phyloP scores from a whole-genome alignment of 257 asterid species.

The Ilex aquifolium region DNA sequence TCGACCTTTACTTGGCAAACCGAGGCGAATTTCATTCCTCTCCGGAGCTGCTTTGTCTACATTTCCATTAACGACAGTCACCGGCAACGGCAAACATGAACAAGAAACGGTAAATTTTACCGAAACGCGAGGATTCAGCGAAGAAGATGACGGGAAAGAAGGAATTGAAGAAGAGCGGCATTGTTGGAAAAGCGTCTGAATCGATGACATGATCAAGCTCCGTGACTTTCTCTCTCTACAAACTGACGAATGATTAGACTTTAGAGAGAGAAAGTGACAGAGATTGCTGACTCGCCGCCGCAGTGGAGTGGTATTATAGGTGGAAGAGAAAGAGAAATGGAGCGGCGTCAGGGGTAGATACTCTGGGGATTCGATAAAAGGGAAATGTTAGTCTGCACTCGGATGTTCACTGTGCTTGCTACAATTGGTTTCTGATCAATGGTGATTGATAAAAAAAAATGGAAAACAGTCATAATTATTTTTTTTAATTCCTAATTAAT shows the following conservation, averaged over 20 bases:
- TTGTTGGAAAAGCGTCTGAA: conserved; percentile 30
- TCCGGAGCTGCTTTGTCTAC: conserved; percentile 31
- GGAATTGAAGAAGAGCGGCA: conserved; percentile 21
- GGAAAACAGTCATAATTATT: background rate
- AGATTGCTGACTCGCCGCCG: background rate
- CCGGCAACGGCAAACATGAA: conserved; percentile 46
- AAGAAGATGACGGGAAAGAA: conserved; percentile 21
- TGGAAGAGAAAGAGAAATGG: background rate
- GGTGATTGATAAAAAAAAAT: background rate
- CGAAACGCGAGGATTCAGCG: conserved; percentile 8
- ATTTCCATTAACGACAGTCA: conserved; percentile 46
- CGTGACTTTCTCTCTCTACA: background rate
- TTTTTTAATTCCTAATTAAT: too few relatives aligned
- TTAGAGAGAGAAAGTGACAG: background rate
- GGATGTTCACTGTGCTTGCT: background rate
- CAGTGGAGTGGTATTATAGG: background rate
- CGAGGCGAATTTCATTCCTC: conserved; percentile 78
- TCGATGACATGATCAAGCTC: background rate
- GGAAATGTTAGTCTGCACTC: background rate
- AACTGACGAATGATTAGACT: background rate
- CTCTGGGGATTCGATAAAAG: background rate
- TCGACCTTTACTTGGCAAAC: conserved; percentile 97
- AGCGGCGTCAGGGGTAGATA: background rate
- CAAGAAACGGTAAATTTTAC: conserved; percentile 51
- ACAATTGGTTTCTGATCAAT: background rate